A percentile compares a stretch with the other conserved stretches of the same genome.
Evolutionary conservation across 306 rosid species (phyloP).

Genomic region (Pyrus communis): DNA sequence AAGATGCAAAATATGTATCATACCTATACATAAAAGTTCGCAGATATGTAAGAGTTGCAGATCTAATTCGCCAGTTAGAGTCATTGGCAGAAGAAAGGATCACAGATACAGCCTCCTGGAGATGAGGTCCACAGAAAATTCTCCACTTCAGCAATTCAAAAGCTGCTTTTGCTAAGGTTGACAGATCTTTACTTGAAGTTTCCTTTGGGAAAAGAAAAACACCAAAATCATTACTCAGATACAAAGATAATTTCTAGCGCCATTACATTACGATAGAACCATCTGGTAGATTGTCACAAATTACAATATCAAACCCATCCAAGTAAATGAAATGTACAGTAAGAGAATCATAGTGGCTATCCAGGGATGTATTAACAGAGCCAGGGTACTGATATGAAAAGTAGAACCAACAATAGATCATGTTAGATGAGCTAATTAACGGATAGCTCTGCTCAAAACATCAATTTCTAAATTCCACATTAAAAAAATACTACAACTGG

Average conservation of each 20-base stretch:
- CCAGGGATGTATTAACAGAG: neutral
- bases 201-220: slow-evolving; percentile 47
- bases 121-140: slow-evolving; percentile 77
- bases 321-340: neutral
- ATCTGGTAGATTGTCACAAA: neutral
- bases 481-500: neutral
- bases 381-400: neutral
- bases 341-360: neutral
- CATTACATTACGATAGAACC: slow-evolving; percentile 6
- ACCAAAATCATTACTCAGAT: slow-evolving; percentile 24
- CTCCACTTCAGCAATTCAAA: slow-evolving; percentile 93
- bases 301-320: neutral
- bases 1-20: slow-evolving; percentile 11
- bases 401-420: neutral
- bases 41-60: slow-evolving; percentile 85
- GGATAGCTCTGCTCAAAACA: neutral
- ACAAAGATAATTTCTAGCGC: slow-evolving; percentile 6
- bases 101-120: slow-evolving; percentile 66
- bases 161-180: slow-evolving; percentile 83
- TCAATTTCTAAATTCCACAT: neutral
- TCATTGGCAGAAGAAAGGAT: slow-evolving; percentile 84
- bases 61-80: slow-evolving; percentile 90
- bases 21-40: slow-evolving; percentile 97
- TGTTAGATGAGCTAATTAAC: neutral
- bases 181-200: slow-evolving; percentile 94